These are phyloP conservation scores for Grigorovia humatica DNA, from an alignment of 805 yeast species.

Conservation along the genomic window DNA sequence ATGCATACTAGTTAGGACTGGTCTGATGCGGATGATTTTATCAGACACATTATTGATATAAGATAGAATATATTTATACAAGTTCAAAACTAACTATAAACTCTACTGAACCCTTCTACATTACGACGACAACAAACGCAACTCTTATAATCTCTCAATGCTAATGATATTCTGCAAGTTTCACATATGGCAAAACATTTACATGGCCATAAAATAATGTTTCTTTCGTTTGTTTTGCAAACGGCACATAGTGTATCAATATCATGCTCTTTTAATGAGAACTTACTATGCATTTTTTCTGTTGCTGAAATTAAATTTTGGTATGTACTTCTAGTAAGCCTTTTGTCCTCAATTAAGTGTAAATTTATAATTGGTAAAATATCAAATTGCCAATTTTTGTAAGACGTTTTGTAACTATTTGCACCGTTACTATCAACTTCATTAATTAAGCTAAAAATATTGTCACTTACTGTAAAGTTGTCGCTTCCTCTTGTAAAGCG, in stretches of 20 bases:
- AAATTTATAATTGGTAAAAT: neutral
- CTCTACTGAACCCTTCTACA: slow-evolving; percentile 45
- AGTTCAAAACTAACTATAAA: slow-evolving; percentile 8
- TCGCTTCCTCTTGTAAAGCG: no score
- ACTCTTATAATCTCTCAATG: slow-evolving; percentile 58
- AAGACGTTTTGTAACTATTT: neutral
- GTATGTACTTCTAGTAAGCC: slow-evolving; percentile 1
- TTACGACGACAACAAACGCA: slow-evolving; percentile 80
- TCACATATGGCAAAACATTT: slow-evolving; percentile 83
- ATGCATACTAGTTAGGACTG: no score
- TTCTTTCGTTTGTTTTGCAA: slow-evolving; percentile 65
- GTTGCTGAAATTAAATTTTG: neutral
- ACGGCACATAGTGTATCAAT: slow-evolving; percentile 55
- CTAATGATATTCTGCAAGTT: slow-evolving; percentile 64
- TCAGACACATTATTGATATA: neutral
- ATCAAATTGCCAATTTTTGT: neutral
- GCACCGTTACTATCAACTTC: neutral
- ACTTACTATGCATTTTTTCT: neutral
- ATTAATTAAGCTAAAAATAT: neutral
- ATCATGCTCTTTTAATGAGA: neutral
- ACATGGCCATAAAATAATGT: slow-evolving; percentile 86
- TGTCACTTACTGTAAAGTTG: neutral
- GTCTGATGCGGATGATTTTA: no score
- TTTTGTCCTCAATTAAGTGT: neutral
- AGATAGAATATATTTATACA: neutral